Evolutionary conservation across 768 basidiomycete genomes (phyloP).

Genomic region (Russula abietina): DNA sequence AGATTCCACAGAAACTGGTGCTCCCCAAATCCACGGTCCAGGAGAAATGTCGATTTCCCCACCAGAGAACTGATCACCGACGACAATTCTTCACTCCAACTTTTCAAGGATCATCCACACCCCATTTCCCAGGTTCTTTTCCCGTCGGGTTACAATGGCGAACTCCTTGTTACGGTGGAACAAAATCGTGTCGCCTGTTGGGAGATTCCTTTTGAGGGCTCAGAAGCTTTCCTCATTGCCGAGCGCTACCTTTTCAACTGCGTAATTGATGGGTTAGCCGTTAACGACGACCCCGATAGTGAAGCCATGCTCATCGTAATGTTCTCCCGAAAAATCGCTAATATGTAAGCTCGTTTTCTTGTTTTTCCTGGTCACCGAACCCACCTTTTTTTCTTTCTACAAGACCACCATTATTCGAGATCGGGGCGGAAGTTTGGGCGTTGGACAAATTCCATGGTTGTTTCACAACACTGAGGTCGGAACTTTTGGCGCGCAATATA

Average conservation of each 20-base stretch:
- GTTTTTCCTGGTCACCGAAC: background rate
- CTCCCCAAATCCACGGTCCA: slow-evolving; percentile 28
- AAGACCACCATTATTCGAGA: slow-evolving; percentile 8
- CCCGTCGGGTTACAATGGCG: slow-evolving; percentile 30
- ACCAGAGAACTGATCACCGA: slow-evolving; percentile 18
- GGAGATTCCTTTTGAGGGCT: slow-evolving; percentile 34
- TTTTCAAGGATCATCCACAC: slow-evolving; percentile 17
- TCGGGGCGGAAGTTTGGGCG: slow-evolving; percentile 26
- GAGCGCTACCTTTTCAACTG: slow-evolving; percentile 25
- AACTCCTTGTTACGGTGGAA: slow-evolving; percentile 31
- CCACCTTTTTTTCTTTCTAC: background rate
- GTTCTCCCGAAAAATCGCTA: slow-evolving; percentile 2
- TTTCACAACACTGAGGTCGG: slow-evolving; percentile 22
- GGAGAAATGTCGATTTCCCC: slow-evolving; percentile 27
- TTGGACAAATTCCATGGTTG: slow-evolving; percentile 33
- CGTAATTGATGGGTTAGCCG: slow-evolving; percentile 28
- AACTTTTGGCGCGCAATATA: slow-evolving; percentile 3
- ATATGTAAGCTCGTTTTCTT: slow-evolving; percentile 1
- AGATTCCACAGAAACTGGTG: slow-evolving; percentile 35
- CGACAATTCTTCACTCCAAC: slow-evolving; percentile 11
- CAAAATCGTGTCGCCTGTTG: slow-evolving; percentile 31
- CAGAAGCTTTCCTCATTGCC: slow-evolving; percentile 32
- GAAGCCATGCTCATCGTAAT: slow-evolving; percentile 28
- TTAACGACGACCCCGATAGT: slow-evolving; percentile 30
- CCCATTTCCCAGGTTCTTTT: slow-evolving; percentile 30